Percentiles rank a stretch among this genome's conserved stretches.
phyloP scores from a whole-genome alignment of 306 rosid genomes.

The Trifolium dubium region DNA sequence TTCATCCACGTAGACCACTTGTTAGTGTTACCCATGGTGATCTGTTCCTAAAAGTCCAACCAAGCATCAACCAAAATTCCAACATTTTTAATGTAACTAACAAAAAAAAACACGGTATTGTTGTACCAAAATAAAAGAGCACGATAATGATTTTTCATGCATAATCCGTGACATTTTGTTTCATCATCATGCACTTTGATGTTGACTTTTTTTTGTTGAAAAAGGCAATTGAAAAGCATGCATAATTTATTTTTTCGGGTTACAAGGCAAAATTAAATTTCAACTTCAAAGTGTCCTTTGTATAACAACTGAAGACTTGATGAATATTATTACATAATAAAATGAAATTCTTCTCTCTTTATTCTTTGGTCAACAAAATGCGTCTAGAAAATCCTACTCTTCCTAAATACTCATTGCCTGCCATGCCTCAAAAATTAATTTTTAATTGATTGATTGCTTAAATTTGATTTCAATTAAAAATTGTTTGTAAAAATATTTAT shows the following conservation, averaged over 20 bases:
- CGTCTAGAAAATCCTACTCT: background rate
- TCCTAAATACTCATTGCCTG: background rate
- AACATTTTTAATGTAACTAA: background rate
- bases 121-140: too few species aligned
- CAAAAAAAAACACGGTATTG: background rate
- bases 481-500: background rate
- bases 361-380: constrained; percentile 5
- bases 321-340: background rate
- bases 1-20: background rate
- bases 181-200: constrained; percentile 6
- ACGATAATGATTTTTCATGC: background rate
- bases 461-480: too few species aligned
- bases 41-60: constrained; percentile 1
- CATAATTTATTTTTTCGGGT: background rate
- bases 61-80: background rate
- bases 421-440: background rate
- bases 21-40: background rate
- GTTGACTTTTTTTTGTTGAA: background rate
- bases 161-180: background rate
- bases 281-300: background rate
- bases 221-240: background rate
- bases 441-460: too few species aligned
- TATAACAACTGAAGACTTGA: background rate
- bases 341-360: background rate
- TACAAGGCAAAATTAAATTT: too few species aligned